These are phyloP conservation scores for Termitomyces titanicus DNA, from an alignment of 768 basidiomycete genomes.

Conservation along the genomic window DNA sequence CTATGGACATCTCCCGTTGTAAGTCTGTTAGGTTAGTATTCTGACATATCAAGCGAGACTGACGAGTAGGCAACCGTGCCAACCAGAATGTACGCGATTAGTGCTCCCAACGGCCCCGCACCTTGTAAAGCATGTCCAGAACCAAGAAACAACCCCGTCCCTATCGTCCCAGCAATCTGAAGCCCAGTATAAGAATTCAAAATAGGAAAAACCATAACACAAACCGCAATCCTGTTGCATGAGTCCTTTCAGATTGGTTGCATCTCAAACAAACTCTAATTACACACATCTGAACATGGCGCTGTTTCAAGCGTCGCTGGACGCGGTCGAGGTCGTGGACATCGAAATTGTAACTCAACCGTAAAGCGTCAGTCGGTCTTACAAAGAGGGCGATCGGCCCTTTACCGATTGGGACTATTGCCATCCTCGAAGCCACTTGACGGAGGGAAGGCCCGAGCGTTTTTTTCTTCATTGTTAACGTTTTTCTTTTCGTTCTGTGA, in stretches of 20 bases:
- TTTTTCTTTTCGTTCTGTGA: background rate
- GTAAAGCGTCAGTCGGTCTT: background rate
- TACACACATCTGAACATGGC: conserved; percentile 75
- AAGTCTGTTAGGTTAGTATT: background rate
- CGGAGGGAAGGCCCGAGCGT: background rate
- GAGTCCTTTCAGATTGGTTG: background rate
- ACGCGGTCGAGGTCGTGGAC: conserved; percentile 66
- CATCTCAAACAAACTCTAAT: background rate
- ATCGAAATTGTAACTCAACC: conserved; percentile 43
- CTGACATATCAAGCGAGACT: conserved; percentile 18
- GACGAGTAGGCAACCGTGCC: conserved; percentile 65
- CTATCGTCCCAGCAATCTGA: conserved; percentile 72
- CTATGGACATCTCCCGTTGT: conserved; percentile 20
- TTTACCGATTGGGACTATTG: background rate
- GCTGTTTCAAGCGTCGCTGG: conserved; percentile 69
- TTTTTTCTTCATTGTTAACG: background rate
- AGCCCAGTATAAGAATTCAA: background rate
- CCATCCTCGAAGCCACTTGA: background rate
- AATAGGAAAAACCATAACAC: conserved; percentile 12
- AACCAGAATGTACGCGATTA: conserved; percentile 61
- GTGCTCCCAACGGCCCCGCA: conserved; percentile 65
- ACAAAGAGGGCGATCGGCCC: background rate
- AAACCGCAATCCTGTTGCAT: conserved; percentile 55
- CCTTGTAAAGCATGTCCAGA: conserved; percentile 56
- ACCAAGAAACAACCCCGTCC: conserved; percentile 72